Conservation (phyloP, 495 filamentous ascomycete genomes). For the Friedmanniomyces endolithicus region DNA sequence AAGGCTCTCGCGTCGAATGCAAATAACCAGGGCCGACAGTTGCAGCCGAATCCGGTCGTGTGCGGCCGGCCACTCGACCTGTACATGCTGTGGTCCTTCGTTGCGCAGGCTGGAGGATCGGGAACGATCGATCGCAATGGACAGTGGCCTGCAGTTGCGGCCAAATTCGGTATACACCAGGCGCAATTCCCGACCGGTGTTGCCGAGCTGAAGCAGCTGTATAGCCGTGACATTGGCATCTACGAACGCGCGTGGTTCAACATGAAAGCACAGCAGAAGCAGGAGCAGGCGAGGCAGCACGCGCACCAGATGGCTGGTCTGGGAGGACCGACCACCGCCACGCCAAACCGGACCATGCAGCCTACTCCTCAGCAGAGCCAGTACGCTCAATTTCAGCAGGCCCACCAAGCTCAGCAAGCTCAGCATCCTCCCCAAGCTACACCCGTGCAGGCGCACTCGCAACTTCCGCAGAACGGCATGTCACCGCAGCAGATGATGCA, state of each 20-base stretch:
- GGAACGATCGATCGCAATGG: slow-evolving; percentile 54
- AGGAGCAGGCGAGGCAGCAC: slow-evolving; percentile 33
- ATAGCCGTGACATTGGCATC: slow-evolving; percentile 41
- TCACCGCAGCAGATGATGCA: slow-evolving; percentile 20
- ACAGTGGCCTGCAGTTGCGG: slow-evolving; percentile 60
- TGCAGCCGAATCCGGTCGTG: slow-evolving; percentile 59
- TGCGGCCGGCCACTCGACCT: slow-evolving; percentile 58
- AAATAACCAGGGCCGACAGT: slow-evolving; percentile 49
- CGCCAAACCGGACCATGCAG: slow-evolving; percentile 38
- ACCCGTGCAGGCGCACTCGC: slow-evolving; percentile 21
- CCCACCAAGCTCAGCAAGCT: slow-evolving; percentile 25
- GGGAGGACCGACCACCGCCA: slow-evolving; percentile 30
- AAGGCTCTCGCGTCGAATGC: slow-evolving; percentile 62
- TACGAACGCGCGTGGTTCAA: slow-evolving; percentile 13
- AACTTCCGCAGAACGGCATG: slow-evolving; percentile 23
- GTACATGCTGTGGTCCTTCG: slow-evolving; percentile 59
- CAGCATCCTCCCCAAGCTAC: slow-evolving; percentile 26
- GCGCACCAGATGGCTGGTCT: slow-evolving; percentile 33
- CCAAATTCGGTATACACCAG: slow-evolving; percentile 50
- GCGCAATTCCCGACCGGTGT: slow-evolving; percentile 52
- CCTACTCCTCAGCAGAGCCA: slow-evolving; percentile 23
- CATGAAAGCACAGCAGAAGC: slow-evolving; percentile 31
- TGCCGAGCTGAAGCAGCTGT: slow-evolving; percentile 57
- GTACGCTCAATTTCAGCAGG: slow-evolving; percentile 9
- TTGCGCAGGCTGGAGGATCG: slow-evolving; percentile 68